A percentile compares a stretch with the other conserved stretches of the same genome.
phyloP scores from a whole-genome alignment of 805 yeast genomes.

The Saccharomyces kudriavzevii region DNA sequence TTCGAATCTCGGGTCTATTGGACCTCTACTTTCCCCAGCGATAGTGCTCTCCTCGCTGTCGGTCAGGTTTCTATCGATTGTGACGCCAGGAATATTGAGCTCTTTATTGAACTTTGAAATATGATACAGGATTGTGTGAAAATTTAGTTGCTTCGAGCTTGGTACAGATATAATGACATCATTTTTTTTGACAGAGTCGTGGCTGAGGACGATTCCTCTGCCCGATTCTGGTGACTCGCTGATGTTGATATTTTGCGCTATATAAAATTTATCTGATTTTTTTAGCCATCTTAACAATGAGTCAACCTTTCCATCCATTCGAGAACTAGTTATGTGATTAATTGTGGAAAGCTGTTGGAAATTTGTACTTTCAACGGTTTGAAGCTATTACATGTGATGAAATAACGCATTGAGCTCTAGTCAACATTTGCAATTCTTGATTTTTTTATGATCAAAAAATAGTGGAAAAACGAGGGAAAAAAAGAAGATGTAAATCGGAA shows the following conservation, averaged over 20 bases:
- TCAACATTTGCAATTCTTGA: neutral
- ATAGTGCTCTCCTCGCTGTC: neutral
- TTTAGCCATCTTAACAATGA: constrained; percentile 30
- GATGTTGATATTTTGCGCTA: constrained; percentile 38
- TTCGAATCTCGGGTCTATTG: constrained; percentile 18
- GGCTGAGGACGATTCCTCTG: constrained; percentile 48
- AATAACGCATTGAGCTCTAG: neutral
- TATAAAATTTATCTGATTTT: constrained; percentile 17
- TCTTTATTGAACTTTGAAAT: constrained; percentile 31
- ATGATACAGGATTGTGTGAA: constrained; percentile 42
- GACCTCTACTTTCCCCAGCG: neutral
- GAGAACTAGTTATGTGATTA: neutral
- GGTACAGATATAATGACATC: constrained; percentile 51
- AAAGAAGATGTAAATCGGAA: neutral
- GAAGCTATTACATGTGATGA: neutral
- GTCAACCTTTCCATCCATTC: constrained; percentile 15
- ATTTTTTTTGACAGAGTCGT: constrained; percentile 29
- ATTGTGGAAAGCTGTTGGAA: neutral
- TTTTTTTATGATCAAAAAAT: neutral
- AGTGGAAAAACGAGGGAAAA: neutral
- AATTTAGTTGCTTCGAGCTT: constrained; percentile 49
- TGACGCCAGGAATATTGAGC: constrained; percentile 8
- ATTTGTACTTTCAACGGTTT: neutral
- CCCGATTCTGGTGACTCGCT: constrained; percentile 44
- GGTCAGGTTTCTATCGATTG: constrained; percentile 1